These are phyloP conservation scores for Volvox reticuliferus DNA, from an alignment of 139 green algal genomes.

Conservation along the genomic window DNA sequence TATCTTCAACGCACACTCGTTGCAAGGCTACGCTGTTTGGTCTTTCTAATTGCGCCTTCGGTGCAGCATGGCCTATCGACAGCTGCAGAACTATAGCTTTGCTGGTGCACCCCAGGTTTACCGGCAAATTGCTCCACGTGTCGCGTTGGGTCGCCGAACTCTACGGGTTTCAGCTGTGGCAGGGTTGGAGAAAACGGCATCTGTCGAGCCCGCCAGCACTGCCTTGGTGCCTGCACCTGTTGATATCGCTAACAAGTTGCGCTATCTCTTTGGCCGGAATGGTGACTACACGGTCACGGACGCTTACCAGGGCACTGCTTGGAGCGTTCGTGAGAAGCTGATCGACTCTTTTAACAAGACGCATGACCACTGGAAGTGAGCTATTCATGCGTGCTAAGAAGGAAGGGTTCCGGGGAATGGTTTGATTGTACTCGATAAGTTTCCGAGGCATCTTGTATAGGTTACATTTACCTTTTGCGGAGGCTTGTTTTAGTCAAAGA, in stretches of 20 bases:
- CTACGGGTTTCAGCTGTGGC: slow-evolving; percentile 51
- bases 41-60: not conserved
- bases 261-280: slow-evolving; percentile 55
- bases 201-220: not conserved
- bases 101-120: not conserved
- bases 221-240: not conserved
- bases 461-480: too few species aligned
- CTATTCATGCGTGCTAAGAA: not conserved
- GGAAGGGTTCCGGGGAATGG: not conserved
- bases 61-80: slow-evolving; percentile 27
- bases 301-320: slow-evolving; percentile 75
- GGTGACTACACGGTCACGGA: slow-evolving; percentile 49
- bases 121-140: not conserved
- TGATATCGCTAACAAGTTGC: slow-evolving; percentile 59
- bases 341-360: slow-evolving; percentile 89
- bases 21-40: not conserved
- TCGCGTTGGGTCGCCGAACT: not conserved
- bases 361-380: slow-evolving; percentile 86
- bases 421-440: not conserved
- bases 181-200: slow-evolving; percentile 47
- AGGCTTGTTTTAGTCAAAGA: not conserved
- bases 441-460: not conserved
- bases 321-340: slow-evolving; percentile 87
- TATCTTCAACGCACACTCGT: not conserved
- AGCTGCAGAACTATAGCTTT: slow-evolving; percentile 19